These are phyloP conservation scores for Mucor plumbeus DNA, from an alignment of 371 early-diverging fungal species.

Conservation along the genomic window DNA sequence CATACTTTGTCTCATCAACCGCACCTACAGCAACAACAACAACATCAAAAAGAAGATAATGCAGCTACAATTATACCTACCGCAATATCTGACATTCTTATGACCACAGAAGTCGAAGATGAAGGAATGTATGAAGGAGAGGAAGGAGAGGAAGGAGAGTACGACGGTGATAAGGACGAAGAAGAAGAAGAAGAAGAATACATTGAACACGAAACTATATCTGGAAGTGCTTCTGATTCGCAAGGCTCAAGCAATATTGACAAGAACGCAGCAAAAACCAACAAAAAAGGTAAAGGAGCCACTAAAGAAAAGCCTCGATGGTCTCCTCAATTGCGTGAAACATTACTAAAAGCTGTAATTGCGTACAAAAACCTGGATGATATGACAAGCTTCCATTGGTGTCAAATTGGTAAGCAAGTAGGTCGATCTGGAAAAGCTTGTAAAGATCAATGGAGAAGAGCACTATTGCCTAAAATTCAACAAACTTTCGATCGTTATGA, in stretches of 20 bases:
- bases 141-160: neutral
- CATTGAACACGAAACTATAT: no score
- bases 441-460: conserved; percentile 55
- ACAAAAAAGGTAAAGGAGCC: neutral
- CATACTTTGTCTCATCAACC: neutral
- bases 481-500: conserved; percentile 6
- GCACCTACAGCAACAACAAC: neutral
- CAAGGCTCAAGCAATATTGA: no score
- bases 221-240: no score
- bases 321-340: conserved; percentile 24
- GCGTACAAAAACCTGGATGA: conserved; percentile 39
- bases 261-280: neutral
- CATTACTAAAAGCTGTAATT: conserved; percentile 35
- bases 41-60: neutral
- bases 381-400: conserved; percentile 46
- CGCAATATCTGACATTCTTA: neutral
- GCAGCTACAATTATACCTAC: neutral
- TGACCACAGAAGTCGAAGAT: neutral
- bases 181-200: neutral
- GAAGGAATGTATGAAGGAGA: neutral
- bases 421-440: conserved; percentile 45
- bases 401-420: conserved; percentile 29
- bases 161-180: neutral
- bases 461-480: conserved; percentile 30
- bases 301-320: conserved; percentile 40